Evolutionary conservation across 768 basidiomycete species (phyloP), one percentile per base, ranked within the genome.

Genomic region (Podaxis sp.): DNA sequence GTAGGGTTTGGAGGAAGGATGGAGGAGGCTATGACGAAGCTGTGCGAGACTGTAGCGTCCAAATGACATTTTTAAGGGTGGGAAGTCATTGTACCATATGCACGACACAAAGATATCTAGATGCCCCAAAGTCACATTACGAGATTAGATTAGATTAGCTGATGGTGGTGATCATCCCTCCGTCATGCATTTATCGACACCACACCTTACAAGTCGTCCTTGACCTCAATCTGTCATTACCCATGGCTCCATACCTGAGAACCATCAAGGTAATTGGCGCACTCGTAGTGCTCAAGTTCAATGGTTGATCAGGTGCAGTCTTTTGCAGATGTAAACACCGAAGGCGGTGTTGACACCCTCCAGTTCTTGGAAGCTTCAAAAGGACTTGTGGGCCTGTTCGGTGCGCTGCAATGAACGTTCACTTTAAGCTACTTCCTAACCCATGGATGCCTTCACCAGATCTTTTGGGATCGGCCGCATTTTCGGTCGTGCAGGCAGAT

Each of bases 261-360:
- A 83, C 84, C 16, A 80, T 91, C 52, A 88, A 82, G 76, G 90
- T 84, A 64, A 21, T 21, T 21, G 23, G n/a, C n/a, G 7, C 32
- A 2, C 9, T 13, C 4, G 4, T n/a, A 37, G 36, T 36, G 18
- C 40, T 18, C 3, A 11, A 18, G 11, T 10, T 56, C 21, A 47
- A 9, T 44, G 13, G 50, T 28, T 57, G 27, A 57, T 28, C n/a
- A 50, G n/a, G 42, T 11, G 50, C 64, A 98, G 96, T 95, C 93
- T n/a, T 99, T 94, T 72, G 86, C 87, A 66, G 89, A 95, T 73
- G 96, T 98, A 42, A 81, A 93, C 65, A 91, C 89, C 58, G 87
- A 93, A 66, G 82, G 81, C 67, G 96, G 96, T 62, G 85, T 98
- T 71, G 88, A 98, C 72, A 98, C 97, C 14, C 71, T 84, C 48